Percentiles rank a stretch among this genome's conserved stretches.
Evolutionary conservation across 176 grass and related monocot species (phyloP).

Genomic region (Olyra latifolia): DNA sequence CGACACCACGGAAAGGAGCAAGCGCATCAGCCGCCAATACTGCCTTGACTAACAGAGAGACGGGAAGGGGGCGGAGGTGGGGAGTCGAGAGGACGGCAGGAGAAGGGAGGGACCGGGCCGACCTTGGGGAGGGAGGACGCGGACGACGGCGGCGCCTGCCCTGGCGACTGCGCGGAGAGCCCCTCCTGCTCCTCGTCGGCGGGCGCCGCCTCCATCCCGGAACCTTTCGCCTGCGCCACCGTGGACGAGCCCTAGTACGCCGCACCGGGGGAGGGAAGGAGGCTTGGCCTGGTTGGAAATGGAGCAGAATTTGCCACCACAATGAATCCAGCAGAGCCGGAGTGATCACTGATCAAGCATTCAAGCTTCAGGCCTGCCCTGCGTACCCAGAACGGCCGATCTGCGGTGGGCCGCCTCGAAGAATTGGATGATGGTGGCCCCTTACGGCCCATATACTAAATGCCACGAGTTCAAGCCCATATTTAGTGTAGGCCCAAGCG

Average conservation of each 20-base stretch:
- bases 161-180: constrained; percentile 50
- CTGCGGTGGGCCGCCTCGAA: not conserved
- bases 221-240: constrained; percentile 20
- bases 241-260: not conserved
- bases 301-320: not conserved
- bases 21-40: not conserved
- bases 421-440: not conserved
- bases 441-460: too few relatives aligned
- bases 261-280: not conserved
- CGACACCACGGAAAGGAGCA: not conserved
- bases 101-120: not conserved
- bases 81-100: too few relatives aligned
- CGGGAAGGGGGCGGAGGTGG: not conserved
- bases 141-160: constrained; percentile 65
- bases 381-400: too few relatives aligned
- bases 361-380: not conserved
- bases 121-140: constrained; percentile 76
- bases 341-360: too few relatives aligned
- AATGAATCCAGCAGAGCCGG: not conserved
- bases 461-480: too few relatives aligned
- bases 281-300: too few relatives aligned
- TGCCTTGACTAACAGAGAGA: not conserved
- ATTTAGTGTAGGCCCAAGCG: too few relatives aligned
- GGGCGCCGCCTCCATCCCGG: constrained; percentile 38
- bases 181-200: constrained; percentile 57